These are phyloP conservation scores for Zymoseptoria ardabiliae DNA, from an alignment of 2,329 filamentous ascomycete genomes.

Conservation along the genomic window DNA sequence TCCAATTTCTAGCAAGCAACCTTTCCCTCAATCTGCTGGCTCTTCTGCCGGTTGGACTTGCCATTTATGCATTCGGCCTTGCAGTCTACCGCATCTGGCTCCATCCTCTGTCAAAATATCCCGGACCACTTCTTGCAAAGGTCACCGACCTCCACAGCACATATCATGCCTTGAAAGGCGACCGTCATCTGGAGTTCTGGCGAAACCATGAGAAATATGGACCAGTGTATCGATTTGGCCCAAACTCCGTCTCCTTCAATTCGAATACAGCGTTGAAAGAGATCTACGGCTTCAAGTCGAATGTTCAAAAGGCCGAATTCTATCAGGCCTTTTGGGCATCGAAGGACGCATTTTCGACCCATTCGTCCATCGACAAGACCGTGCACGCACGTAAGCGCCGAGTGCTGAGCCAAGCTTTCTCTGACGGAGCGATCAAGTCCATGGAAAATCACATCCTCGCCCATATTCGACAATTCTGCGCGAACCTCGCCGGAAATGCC, in stretches of 20 bases:
- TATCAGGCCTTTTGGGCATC: slow-evolving; percentile 42
- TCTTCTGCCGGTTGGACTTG: slow-evolving; percentile 7
- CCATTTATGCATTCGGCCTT: slow-evolving; percentile 7
- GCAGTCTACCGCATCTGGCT: slow-evolving; percentile 34
- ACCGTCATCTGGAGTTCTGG: slow-evolving; percentile 27
- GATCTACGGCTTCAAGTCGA: slow-evolving; percentile 43
- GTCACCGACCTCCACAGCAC: slow-evolving; percentile 24
- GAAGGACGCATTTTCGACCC: slow-evolving; percentile 37
- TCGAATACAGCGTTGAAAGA: slow-evolving; percentile 55
- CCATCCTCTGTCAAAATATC: slow-evolving; percentile 38
- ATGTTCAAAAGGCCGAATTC: slow-evolving; percentile 44
- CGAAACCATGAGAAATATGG: slow-evolving; percentile 63
- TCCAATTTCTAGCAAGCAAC: not conserved
- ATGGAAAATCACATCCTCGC: slow-evolving; percentile 41
- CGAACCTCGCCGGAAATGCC: slow-evolving; percentile 21
- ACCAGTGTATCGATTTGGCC: slow-evolving; percentile 67
- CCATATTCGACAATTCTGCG: slow-evolving; percentile 36
- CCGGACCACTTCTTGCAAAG: slow-evolving; percentile 33
- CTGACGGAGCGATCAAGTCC: slow-evolving; percentile 38
- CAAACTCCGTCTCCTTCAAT: slow-evolving; percentile 73
- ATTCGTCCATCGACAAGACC: slow-evolving; percentile 39
- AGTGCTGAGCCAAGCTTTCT: slow-evolving; percentile 42
- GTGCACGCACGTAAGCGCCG: slow-evolving; percentile 41
- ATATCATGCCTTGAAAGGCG: slow-evolving; percentile 24
- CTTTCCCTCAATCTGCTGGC: slow-evolving; percentile 5